Conservation (phyloP, 768 basidiomycete genomes). For the Termitomyces sp. region DNA sequence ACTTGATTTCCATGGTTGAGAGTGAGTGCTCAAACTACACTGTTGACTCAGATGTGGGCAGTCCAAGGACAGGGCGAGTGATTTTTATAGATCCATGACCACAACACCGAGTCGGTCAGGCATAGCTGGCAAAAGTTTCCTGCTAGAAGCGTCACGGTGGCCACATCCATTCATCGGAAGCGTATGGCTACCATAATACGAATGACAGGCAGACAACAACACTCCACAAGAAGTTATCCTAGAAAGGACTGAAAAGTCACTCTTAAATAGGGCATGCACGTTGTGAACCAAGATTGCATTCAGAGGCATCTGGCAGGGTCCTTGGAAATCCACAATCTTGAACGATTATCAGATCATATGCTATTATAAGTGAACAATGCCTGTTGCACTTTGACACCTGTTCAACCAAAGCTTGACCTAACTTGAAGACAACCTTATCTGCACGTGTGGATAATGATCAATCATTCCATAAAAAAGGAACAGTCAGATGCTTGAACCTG, state of each 20-base stretch:
- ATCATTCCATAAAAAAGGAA: too few relatives aligned
- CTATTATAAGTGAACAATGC: too few relatives aligned
- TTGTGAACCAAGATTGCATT: not conserved
- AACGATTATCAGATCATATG: too few relatives aligned
- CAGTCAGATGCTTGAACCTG: too few relatives aligned
- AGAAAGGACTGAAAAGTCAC: not conserved
- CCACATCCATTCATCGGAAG: not conserved
- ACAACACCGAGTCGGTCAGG: not conserved
- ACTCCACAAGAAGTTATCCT: not conserved
- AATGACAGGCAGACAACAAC: not conserved
- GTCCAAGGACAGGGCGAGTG: too few relatives aligned
- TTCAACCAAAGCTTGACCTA: too few relatives aligned
- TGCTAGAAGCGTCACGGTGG: not conserved
- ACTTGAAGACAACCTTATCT: too few relatives aligned
- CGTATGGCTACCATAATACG: not conserved
- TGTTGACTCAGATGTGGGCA: not conserved
- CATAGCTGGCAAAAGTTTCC: not conserved
- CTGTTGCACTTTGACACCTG: too few relatives aligned
- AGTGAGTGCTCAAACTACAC: not conserved
- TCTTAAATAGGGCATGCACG: not conserved
- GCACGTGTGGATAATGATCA: too few relatives aligned
- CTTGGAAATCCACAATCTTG: too few relatives aligned
- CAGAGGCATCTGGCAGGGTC: not conserved
- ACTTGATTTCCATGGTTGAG: constrained; percentile 16
- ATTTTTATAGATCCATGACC: not conserved